These are phyloP conservation scores for Periconia sp. DNA, from an alignment of 2,329 filamentous ascomycete genomes.

Conservation along the genomic window DNA sequence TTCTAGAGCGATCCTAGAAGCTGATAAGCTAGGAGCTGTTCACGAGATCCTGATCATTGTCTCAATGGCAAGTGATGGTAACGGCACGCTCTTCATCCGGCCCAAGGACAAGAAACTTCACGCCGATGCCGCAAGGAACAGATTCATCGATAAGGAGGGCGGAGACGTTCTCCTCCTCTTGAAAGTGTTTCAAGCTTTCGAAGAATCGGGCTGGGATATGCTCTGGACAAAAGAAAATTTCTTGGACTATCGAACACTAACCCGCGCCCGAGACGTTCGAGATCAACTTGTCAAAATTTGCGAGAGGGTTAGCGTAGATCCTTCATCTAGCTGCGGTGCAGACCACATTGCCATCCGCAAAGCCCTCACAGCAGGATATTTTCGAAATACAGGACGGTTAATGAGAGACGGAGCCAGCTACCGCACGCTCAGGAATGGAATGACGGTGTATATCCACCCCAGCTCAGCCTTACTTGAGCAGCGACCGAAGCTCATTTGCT, in stretches of 20 bases:
- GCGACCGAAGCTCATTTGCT: slow-evolving; percentile 86
- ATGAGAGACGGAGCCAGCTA: slow-evolving; percentile 87
- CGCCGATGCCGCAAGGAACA: slow-evolving; percentile 85
- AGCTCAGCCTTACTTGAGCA: slow-evolving; percentile 79
- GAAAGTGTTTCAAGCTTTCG: slow-evolving; percentile 96
- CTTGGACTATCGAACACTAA: slow-evolving; percentile 87
- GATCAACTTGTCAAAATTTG: slow-evolving; percentile 92
- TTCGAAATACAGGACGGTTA: slow-evolving; percentile 86
- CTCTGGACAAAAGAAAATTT: slow-evolving; percentile 95
- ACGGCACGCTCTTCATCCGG: slow-evolving; percentile 87
- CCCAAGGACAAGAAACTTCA: slow-evolving; percentile 98
- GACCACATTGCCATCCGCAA: slow-evolving; percentile 84
- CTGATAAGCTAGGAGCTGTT: slow-evolving; percentile 89
- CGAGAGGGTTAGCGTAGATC: slow-evolving; percentile 84
- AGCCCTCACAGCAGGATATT: slow-evolving; percentile 89
- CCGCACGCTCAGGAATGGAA: slow-evolving; percentile 87
- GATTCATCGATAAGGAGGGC: slow-evolving; percentile 89
- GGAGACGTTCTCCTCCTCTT: slow-evolving; percentile 89
- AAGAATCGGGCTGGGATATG: slow-evolving; percentile 85
- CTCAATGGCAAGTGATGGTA: slow-evolving; percentile 91
- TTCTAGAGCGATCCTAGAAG: slow-evolving; percentile 84
- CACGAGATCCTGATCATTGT: slow-evolving; percentile 92
- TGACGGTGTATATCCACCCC: slow-evolving; percentile 90
- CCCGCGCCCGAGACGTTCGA: slow-evolving; percentile 85
- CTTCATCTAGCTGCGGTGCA: slow-evolving; percentile 69